These are phyloP conservation scores for Oehlia diaphana DNA, from an alignment of 192 early-diverging fungal genomes.

Conservation along the genomic window DNA sequence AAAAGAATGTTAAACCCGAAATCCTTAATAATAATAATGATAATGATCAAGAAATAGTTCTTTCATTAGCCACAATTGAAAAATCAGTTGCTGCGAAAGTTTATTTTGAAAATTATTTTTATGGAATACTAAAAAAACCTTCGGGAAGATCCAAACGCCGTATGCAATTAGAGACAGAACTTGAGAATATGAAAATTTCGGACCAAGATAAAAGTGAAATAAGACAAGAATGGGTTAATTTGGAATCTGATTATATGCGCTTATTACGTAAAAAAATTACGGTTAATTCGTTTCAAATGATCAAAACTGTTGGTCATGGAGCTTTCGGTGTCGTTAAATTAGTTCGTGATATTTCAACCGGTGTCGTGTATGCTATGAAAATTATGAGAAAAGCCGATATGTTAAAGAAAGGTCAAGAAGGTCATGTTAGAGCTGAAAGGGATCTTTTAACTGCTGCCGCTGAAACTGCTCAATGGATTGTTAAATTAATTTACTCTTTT, in stretches of 20 bases:
- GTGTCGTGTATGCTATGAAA: slow-evolving; percentile 80
- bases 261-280: slow-evolving; percentile 41
- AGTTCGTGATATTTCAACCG: slow-evolving; percentile 74
- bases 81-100: slow-evolving; percentile 60
- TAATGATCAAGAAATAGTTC: slow-evolving; percentile 21
- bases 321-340: slow-evolving; percentile 80
- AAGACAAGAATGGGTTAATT: slow-evolving; percentile 50
- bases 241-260: slow-evolving; percentile 58
- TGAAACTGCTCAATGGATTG: slow-evolving; percentile 74
- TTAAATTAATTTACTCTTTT: slow-evolving; percentile 89
- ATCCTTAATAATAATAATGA: background rate
- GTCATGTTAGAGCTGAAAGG: slow-evolving; percentile 72
- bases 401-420: slow-evolving; percentile 69
- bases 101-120: slow-evolving; percentile 63
- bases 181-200: slow-evolving; percentile 47
- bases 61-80: slow-evolving; percentile 56
- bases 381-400: slow-evolving; percentile 74
- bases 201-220: slow-evolving; percentile 51
- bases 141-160: slow-evolving; percentile 48
- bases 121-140: slow-evolving; percentile 49
- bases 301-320: slow-evolving; percentile 78
- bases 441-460: slow-evolving; percentile 64
- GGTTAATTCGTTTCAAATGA: slow-evolving; percentile 58
- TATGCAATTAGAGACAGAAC: slow-evolving; percentile 52
- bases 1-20: background rate